Evolutionary conservation across 2,329 filamentous ascomycete genomes (phyloP).

Genomic region (Penicillium decumbens): DNA sequence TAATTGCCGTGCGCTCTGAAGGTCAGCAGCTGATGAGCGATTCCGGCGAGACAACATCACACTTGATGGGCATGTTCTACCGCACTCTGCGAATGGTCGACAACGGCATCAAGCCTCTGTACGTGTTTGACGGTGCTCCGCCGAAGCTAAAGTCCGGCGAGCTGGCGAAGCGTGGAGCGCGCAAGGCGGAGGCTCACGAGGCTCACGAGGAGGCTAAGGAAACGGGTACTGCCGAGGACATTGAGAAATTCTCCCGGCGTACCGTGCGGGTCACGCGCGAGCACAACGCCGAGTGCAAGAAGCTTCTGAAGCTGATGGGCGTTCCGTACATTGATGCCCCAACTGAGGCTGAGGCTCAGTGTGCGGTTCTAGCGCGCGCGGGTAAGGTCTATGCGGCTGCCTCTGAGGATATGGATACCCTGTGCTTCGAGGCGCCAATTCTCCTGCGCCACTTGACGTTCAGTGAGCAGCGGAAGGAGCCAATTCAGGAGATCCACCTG

Average conservation of each 20-base stretch:
- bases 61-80: constrained; percentile 99
- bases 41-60: constrained; percentile 91
- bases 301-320: constrained; percentile 88
- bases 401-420: constrained; percentile 97
- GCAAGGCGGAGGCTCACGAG: constrained; percentile 87
- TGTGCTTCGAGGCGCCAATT: constrained; percentile 91
- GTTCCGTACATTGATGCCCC: constrained; percentile 92
- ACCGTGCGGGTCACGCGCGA: constrained; percentile 94
- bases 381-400: constrained; percentile 96
- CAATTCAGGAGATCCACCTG: constrained; percentile 90
- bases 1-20: constrained; percentile 94
- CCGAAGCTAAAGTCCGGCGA: constrained; percentile 97
- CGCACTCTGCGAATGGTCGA: constrained; percentile 96
- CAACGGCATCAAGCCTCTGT: constrained; percentile 97
- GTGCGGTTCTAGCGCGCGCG: constrained; percentile 78
- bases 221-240: constrained; percentile 92
- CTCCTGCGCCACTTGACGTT: constrained; percentile 90
- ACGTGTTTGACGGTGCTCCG: constrained; percentile 94
- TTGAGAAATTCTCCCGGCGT: constrained; percentile 92
- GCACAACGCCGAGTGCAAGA: constrained; percentile 93
- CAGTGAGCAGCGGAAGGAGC: constrained; percentile 94
- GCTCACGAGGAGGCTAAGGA: constrained; percentile 93
- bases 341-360: constrained; percentile 96
- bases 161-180: constrained; percentile 89
- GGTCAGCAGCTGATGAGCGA: constrained; percentile 96